Conservation (phyloP, 805 yeast species). For the Starmerella riodocensis region DNA sequence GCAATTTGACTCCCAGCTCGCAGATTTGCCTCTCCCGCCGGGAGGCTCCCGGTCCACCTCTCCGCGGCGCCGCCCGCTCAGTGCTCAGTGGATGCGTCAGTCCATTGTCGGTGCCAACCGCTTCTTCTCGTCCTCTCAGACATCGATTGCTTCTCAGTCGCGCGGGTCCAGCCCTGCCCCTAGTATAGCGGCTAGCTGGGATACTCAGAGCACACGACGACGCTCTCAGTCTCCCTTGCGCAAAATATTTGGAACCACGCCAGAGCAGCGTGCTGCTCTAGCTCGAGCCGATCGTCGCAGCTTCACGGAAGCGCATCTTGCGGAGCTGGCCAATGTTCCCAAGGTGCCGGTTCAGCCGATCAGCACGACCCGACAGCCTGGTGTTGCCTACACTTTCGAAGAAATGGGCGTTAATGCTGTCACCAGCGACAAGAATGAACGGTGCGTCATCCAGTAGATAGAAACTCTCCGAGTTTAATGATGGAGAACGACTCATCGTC, state of each 20-base stretch:
- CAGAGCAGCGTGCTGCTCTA: constrained; percentile 16
- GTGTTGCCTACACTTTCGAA: constrained; percentile 23
- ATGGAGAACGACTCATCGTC: too few relatives aligned
- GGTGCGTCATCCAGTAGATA: constrained; percentile 14
- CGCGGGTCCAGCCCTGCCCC: neutral
- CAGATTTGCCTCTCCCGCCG: too few relatives aligned
- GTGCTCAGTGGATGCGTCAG: constrained; percentile 12
- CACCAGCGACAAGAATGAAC: constrained; percentile 16
- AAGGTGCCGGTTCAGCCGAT: constrained; percentile 19
- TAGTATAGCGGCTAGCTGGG: neutral
- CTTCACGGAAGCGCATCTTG: constrained; percentile 17
- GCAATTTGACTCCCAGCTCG: too few relatives aligned
- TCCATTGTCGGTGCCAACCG: constrained; percentile 10
- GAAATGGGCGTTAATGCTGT: constrained; percentile 22
- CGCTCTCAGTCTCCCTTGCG: constrained; percentile 18
- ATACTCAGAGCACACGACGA: neutral
- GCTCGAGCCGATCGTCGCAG: constrained; percentile 15
- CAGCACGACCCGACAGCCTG: constrained; percentile 16
- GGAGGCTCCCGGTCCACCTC: constrained; percentile 2
- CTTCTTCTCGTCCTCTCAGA: constrained; percentile 9
- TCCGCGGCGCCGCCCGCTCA: constrained; percentile 11
- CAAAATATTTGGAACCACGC: constrained; percentile 14
- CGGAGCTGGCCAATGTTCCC: constrained; percentile 12
- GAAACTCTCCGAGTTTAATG: neutral
- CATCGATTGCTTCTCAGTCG: neutral